Conservation (phyloP, 371 early-diverging fungal genomes). For the Rhizomucor pusillus region DNA sequence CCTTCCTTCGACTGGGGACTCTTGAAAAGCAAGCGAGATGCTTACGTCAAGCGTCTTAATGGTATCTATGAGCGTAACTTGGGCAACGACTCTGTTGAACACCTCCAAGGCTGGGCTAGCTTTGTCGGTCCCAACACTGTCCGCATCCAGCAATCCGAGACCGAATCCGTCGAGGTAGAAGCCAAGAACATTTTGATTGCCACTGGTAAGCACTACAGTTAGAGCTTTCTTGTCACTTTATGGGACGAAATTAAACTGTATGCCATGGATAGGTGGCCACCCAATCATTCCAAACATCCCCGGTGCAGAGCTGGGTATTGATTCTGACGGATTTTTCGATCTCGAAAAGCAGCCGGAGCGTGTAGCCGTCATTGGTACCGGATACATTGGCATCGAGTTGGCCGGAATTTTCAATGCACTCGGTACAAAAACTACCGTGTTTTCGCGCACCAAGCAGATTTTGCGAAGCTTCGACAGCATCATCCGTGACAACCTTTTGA, state of each 20-base stretch:
- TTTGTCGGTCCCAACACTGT: slow-evolving; percentile 78
- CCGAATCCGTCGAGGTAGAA: slow-evolving; percentile 48
- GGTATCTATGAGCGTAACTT: slow-evolving; percentile 94
- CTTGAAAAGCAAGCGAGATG: slow-evolving; percentile 91
- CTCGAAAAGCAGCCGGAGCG: slow-evolving; percentile 86
- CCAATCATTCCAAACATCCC: slow-evolving; percentile 68
- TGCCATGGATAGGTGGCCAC: slow-evolving; percentile 30
- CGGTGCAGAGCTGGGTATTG: slow-evolving; percentile 86
- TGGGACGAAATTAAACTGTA: not conserved
- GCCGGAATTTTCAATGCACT: slow-evolving; percentile 90
- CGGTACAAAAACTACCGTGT: slow-evolving; percentile 79
- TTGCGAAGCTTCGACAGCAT: slow-evolving; percentile 86
- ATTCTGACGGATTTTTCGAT: slow-evolving; percentile 94
- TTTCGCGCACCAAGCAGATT: slow-evolving; percentile 80
- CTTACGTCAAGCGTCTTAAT: slow-evolving; percentile 93
- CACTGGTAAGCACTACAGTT: slow-evolving; percentile 54
- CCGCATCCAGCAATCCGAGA: slow-evolving; percentile 56
- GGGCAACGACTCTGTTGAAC: slow-evolving; percentile 81
- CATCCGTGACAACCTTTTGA: slow-evolving; percentile 77
- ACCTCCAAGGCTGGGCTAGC: slow-evolving; percentile 81
- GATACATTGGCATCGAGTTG: slow-evolving; percentile 93
- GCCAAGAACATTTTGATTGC: slow-evolving; percentile 90
- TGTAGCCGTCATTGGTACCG: slow-evolving; percentile 84
- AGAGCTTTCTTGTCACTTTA: not conserved
- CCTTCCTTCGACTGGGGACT: slow-evolving; percentile 66